phyloP scores from a whole-genome alignment of 2,329 filamentous ascomycete genomes.

The Aurifilum marmelostoma region DNA sequence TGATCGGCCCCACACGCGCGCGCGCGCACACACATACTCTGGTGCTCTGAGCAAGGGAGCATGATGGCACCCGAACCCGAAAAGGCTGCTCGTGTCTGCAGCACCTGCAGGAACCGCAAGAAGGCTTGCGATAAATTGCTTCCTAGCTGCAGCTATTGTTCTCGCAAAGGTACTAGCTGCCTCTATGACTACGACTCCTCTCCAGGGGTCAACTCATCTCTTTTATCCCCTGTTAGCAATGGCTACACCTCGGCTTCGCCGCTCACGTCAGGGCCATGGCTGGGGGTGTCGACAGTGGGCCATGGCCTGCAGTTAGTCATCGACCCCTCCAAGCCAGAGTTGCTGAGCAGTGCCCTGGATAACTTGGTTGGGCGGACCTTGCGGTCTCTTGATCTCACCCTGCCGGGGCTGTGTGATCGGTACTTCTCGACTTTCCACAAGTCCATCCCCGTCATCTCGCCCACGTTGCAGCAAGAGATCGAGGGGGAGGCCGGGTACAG shows the following conservation, averaged over 20 bases:
- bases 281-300: background rate
- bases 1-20: background rate
- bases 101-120: slow-evolving; percentile 28
- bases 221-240: background rate
- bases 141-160: slow-evolving; percentile 27
- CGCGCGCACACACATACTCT: no score
- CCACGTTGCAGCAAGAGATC: background rate
- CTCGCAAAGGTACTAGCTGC: background rate
- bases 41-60: background rate
- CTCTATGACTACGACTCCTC: background rate
- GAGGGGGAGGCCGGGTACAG: background rate
- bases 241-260: background rate
- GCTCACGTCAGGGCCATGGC: background rate
- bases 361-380: background rate
- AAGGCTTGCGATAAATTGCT: slow-evolving; percentile 28
- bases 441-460: background rate
- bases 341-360: background rate
- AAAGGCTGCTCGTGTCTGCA: slow-evolving; percentile 18
- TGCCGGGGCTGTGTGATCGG: background rate
- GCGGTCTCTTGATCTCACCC: background rate
- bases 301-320: slow-evolving; percentile 16
- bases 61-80: background rate
- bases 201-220: background rate
- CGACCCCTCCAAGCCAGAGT: background rate
- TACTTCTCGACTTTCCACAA: slow-evolving; percentile 2